Percentiles rank a stretch among this genome's conserved stretches.
Conservation (phyloP, 2,329 filamentous ascomycete species). For the Emydomyces testavorans region DNA sequence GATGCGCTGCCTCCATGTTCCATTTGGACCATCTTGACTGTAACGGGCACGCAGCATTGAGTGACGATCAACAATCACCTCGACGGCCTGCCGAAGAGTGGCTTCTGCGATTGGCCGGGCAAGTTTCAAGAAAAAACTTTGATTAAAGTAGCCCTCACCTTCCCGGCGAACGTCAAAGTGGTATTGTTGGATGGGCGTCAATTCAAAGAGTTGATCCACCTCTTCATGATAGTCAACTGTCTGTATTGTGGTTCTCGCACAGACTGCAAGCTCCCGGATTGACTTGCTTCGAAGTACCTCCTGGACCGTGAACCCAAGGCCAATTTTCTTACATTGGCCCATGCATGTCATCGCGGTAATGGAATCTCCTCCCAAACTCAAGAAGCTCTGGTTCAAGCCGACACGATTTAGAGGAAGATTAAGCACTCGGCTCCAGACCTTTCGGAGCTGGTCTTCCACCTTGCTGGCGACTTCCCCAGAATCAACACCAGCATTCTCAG, state of each 20-base stretch:
- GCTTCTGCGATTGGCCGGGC: conserved; percentile 3
- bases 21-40: conserved; percentile 22
- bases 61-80: conserved; percentile 17
- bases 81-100: conserved; percentile 13
- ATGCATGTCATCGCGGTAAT: conserved; percentile 43
- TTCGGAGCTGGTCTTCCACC: conserved; percentile 24
- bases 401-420: conserved; percentile 28
- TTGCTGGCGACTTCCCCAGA: conserved; percentile 16
- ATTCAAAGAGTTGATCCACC: conserved; percentile 16
- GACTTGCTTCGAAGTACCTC: conserved; percentile 40
- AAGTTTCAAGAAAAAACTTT: conserved; percentile 19
- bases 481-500: conserved; percentile 1
- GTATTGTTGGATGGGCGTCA: conserved; percentile 21
- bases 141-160: conserved; percentile 19
- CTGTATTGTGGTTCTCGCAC: conserved; percentile 24
- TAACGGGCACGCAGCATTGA: conserved; percentile 21
- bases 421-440: conserved; percentile 32
- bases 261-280: conserved; percentile 29
- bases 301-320: conserved; percentile 38
- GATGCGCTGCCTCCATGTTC: conserved; percentile 17
- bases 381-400: conserved; percentile 30
- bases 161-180: conserved; percentile 16
- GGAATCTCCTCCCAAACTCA: conserved; percentile 39
- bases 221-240: conserved; percentile 22
- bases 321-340: conserved; percentile 37